These are phyloP conservation scores for Kandelia obovata DNA, from an alignment of 345 rosid species.

Conservation along the genomic window DNA sequence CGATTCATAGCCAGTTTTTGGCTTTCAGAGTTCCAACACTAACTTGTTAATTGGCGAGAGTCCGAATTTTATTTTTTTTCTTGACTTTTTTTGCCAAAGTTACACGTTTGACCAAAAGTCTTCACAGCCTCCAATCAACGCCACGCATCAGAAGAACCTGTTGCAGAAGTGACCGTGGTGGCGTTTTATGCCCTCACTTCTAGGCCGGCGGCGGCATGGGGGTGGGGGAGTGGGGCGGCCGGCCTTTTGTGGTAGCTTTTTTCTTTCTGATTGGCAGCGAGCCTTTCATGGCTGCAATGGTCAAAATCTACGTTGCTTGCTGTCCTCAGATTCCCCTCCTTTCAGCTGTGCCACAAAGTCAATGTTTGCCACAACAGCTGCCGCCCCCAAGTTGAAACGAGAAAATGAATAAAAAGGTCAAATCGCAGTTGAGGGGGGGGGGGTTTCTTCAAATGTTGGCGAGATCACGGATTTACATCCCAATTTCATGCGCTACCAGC, in stretches of 20 bases:
- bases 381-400: constrained; percentile 1
- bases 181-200: neutral
- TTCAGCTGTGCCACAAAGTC: neutral
- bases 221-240: neutral
- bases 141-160: neutral
- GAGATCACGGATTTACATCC: too few relatives aligned
- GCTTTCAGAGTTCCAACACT: too few relatives aligned
- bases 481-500: too few relatives aligned
- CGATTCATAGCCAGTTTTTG: too few relatives aligned
- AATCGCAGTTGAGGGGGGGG: too few relatives aligned
- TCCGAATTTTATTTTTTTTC: too few relatives aligned
- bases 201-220: neutral
- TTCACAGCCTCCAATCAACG: neutral
- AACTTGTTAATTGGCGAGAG: too few relatives aligned
- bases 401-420: neutral
- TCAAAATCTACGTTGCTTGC: neutral
- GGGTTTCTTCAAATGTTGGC: neutral
- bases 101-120: neutral
- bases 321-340: neutral
- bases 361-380: constrained; percentile 11
- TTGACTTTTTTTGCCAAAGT: too few relatives aligned
- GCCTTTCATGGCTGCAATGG: neutral
- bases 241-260: neutral
- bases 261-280: neutral
- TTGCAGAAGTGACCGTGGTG: neutral